Base-by-base conservation (phyloP, 129 eudicot species). In the Gnaphalium uliginosum region DNA sequence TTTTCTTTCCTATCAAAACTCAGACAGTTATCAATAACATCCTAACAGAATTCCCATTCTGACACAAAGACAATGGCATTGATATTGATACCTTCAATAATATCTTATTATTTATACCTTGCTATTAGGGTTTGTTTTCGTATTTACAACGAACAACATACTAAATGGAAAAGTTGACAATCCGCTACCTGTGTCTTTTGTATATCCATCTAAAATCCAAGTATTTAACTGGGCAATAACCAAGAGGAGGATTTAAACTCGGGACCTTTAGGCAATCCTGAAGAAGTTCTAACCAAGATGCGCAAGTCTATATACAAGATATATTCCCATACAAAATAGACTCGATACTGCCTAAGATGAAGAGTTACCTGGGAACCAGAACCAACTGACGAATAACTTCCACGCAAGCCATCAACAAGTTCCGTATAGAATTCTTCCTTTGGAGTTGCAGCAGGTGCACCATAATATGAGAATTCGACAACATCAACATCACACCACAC, bases 401-500 rank as follows among this genome's bases (percentile, higher is more conserved):
- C 97, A 54, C 97, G 87, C 73, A 91, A 77, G 72, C 89, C 96
- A 87, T 91, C 97, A 24, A 87, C 87, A 62, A 91, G 96, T 65
- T 88, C 90, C 5, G 91, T 87, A 66, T 79, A 88, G 14, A 81
- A 59, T 61, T 91, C 87, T 74, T 89, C 92, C 65, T 89, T 89
- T 24, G 89, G 89, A 39, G 92, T 85, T 43, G 90, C 88, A 69
- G 92, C 87, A 58, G 97, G 96, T 60, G 82, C 96, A 72, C 92
- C 92, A 70, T 82, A 87, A 83, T 91, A 91, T 43, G 92, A 80
- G 69, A 91, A 91, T 59, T 91, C 97, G 23, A 91, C 95, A 24
- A 91, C 96, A 76, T 91, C 97, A 65, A 91, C 90, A 30, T 89
- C 97, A 82, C 97, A 91, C 97, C 97, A 91, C 17, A 91, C 86